Base-by-base conservation (phyloP, 2,329 filamentous ascomycete genomes). In the Acephala macrosclerotiorum region DNA sequence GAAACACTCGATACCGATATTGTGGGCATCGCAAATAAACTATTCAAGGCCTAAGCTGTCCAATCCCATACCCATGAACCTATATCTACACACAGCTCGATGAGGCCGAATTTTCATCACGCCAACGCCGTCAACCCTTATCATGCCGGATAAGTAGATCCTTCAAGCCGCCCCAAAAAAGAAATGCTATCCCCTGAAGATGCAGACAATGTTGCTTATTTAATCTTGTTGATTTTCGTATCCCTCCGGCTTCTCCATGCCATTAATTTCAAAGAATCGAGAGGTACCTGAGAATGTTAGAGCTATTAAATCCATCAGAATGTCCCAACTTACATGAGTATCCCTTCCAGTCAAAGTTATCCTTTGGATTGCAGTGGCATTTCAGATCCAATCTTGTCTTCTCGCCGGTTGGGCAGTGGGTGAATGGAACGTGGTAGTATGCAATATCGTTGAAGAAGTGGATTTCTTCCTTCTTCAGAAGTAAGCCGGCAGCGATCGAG, bases 401-500 rank as follows among this genome's bases (percentile, higher is more conserved):
- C 80, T 98, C 93, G 62, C 91, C 92, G 0, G 94, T 97, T 2
- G 96, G 96, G 80, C 96, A 99, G 80, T 99, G 96, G 4, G 94
- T 98, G 79, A 99, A 99, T 25, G 96, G 96, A 26, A 97, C 92
- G 78, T 99, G 96, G 80, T 94, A 97, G 81, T 99, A 99, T 66
- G 93, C 95, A 75, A 99, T 99, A 76, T 99, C 95, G 80, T 99
- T 93, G 84, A 98, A 99, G 84, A 99, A 99, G 79, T 99, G 96
- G 68, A 99, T 89, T 78, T 99, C 90, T 58, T 96, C 91, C 83
- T 97, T 97, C 79, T 92, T 90, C 70, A 99, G 85, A 79, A 98
- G 86, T 47, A 99, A 82, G 67, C 87, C 87, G 2, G 96, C 96
- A 16, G 93, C 96, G 72, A 99, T 97, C n/a, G 95, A 97, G 82